These are phyloP conservation scores for Geranium brycei DNA, from an alignment of 345 rosid species.

Conservation along the genomic window DNA sequence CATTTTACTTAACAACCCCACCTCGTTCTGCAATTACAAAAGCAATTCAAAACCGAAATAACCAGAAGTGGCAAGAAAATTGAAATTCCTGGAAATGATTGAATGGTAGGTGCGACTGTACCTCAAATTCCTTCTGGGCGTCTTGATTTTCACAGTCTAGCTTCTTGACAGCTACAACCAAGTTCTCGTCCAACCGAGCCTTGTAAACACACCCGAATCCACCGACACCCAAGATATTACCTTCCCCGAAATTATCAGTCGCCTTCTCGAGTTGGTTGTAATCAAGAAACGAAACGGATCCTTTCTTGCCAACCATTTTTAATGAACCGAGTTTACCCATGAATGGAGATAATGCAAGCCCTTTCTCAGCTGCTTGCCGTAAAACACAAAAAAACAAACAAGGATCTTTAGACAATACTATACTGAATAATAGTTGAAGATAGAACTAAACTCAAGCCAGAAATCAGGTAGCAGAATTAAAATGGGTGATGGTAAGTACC, in stretches of 20 bases:
- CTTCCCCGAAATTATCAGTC: conserved; percentile 53
- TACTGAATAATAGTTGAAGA: not conserved
- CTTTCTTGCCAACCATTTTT: conserved; percentile 35
- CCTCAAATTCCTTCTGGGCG: conserved; percentile 70
- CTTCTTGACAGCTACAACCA: conserved; percentile 71
- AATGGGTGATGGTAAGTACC: conserved; percentile 23
- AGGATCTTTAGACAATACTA: not conserved
- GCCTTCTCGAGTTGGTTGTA: conserved; percentile 53
- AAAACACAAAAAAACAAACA: conserved; percentile 9
- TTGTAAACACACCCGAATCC: conserved; percentile 84
- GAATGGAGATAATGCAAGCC: conserved; percentile 34
- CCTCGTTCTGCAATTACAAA: conserved; percentile 58
- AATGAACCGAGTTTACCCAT: conserved; percentile 40
- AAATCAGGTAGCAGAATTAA: not conserved
- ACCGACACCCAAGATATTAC: conserved; percentile 68
- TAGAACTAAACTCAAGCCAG: not conserved
- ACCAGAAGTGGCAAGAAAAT: not conserved
- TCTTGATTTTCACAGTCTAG: conserved; percentile 53
- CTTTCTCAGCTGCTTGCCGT: conserved; percentile 38
- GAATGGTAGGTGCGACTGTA: conserved; percentile 6
- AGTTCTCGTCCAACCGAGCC: conserved; percentile 47
- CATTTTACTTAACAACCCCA: conserved; percentile 59
- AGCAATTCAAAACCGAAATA: not conserved
- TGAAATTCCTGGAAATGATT: no score
- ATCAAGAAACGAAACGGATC: conserved; percentile 44